Evolutionary conservation across 164 flowering plant species (phyloP), one percentile per base, ranked within the genome.

Genomic region (Kalanchoe fedtschenkoi): DNA sequence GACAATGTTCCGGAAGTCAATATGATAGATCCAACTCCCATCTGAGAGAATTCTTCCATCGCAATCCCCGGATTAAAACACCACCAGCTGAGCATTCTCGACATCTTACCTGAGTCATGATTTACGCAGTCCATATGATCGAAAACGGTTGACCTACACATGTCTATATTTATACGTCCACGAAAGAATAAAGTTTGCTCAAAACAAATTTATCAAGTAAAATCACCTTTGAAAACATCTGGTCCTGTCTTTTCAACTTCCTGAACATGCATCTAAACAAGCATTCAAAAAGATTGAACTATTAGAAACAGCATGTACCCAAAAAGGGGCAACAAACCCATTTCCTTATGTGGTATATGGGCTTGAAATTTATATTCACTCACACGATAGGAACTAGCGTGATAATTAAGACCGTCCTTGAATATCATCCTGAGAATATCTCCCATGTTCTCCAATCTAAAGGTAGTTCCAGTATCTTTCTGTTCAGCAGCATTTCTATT

Each of bases 21-120:
- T 70, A 93, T 90, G 62, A 93, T 79, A 67, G 99, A 93, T 32
- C 85, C 87, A 66, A 93, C 86, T 65, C 79, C 79, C 72, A 76
- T 28, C 62, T 21, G 67, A 34, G 78, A 61, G 68, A 90, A 85
- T 63, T 77, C 89, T 67, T 82, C 79, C 97, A 93, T 80, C 34
- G 97, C 81, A 68, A 88, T 69, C 70, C 99, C 99, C 4, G 99
- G 99, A 76, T 90, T 88, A 70, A 93, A 93, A 65, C 99, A 93
- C 99, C 99, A 93, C 99, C 99, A 93, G 78, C 99, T 87, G 64
- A 93, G 83, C 39, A 76, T 88, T 71, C 96, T 86, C 28, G 96
- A 81, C 51, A 71, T 43, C 76, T 76, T 89, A 58, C 88, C 98
- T 92, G 72, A 63, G 70, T 65, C 67, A 62, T 34, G 63, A 19